A percentile compares a stretch with the other conserved stretches of the same genome.
phyloP scores from a whole-genome alignment of 1,284 basidiomycete genomes.

The Cutaneotrichosporon arboriforme region DNA sequence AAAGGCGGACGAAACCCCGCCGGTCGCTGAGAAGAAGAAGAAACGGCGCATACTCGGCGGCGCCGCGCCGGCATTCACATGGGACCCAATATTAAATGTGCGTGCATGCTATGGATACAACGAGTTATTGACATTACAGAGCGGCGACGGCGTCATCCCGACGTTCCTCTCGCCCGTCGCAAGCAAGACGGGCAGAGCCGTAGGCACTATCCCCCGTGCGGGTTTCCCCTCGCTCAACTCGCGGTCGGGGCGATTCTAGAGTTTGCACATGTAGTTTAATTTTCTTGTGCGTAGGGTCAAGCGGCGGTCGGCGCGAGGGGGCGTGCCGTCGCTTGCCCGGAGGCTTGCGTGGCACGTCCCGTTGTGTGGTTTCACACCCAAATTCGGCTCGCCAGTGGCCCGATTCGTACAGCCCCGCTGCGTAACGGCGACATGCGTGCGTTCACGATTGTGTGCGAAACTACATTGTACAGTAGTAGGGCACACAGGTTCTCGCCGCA shows the following conservation, averaged over 20 bases:
- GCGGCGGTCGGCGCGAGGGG: too few relatives aligned
- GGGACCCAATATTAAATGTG: conserved; percentile 43
- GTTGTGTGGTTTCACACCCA: too few relatives aligned
- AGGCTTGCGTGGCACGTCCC: too few relatives aligned
- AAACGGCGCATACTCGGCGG: conserved; percentile 39
- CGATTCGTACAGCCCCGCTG: too few relatives aligned
- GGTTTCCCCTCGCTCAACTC: conserved; percentile 19
- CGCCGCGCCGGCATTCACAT: conserved; percentile 29
- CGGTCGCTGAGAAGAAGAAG: conserved; percentile 14
- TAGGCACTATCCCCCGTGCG: conserved; percentile 30
- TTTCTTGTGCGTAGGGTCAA: too few relatives aligned
- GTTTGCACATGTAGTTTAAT: neutral
- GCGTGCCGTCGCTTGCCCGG: too few relatives aligned
- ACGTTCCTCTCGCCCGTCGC: conserved; percentile 32
- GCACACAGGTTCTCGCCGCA: too few relatives aligned
- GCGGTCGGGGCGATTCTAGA: neutral
- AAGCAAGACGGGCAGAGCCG: neutral
- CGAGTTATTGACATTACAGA: conserved; percentile 18
- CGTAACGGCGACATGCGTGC: too few relatives aligned
- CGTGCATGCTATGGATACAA: conserved; percentile 13
- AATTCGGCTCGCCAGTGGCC: too few relatives aligned
- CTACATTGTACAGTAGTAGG: too few relatives aligned
- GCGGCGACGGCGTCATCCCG: conserved; percentile 45
- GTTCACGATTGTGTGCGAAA: too few relatives aligned
- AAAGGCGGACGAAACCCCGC: neutral